These are phyloP conservation scores for Talaromyces trachyspermus DNA, from an alignment of 495 filamentous ascomycete genomes.

Conservation along the genomic window DNA sequence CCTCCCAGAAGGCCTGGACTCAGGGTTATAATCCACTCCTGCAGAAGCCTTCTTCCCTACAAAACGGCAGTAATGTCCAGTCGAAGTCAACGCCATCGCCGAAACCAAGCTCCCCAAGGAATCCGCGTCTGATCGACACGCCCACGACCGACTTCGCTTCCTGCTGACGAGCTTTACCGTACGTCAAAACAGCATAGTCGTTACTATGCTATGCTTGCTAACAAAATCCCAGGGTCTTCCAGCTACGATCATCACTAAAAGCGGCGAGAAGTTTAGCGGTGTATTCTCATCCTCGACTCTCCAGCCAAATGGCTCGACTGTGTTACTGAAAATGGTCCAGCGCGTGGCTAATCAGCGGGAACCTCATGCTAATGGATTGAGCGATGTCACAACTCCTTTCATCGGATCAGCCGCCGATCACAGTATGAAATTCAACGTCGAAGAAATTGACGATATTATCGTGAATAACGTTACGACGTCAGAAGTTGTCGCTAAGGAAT, in stretches of 20 bases:
- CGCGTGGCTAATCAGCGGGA: constrained; percentile 46
- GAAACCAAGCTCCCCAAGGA: constrained; percentile 30
- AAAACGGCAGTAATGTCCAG: constrained; percentile 43
- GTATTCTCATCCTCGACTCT: constrained; percentile 56
- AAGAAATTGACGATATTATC: constrained; percentile 63
- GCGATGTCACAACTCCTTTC: constrained; percentile 44
- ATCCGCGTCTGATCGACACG: constrained; percentile 54
- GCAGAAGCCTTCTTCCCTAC: constrained; percentile 45
- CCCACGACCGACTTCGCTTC: constrained; percentile 59
- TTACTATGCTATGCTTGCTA: constrained; percentile 14
- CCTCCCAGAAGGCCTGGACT: constrained; percentile 55
- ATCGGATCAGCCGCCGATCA: constrained; percentile 56
- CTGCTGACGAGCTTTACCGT: constrained; percentile 57
- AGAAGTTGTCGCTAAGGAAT: constrained; percentile 43
- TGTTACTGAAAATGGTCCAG: constrained; percentile 78
- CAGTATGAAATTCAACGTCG: constrained; percentile 71
- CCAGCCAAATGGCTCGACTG: constrained; percentile 51
- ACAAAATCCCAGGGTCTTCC: constrained; percentile 51
- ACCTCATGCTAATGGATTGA: constrained; percentile 48
- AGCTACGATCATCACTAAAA: constrained; percentile 59
- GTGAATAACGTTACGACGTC: constrained; percentile 48
- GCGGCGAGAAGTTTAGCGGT: constrained; percentile 67
- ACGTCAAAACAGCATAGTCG: constrained; percentile 23
- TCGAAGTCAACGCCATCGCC: constrained; percentile 35
- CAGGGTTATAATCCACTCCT: constrained; percentile 59